Conservation (phyloP, 2,329 filamentous ascomycete species). For the Colletotrichum australisinense region DNA sequence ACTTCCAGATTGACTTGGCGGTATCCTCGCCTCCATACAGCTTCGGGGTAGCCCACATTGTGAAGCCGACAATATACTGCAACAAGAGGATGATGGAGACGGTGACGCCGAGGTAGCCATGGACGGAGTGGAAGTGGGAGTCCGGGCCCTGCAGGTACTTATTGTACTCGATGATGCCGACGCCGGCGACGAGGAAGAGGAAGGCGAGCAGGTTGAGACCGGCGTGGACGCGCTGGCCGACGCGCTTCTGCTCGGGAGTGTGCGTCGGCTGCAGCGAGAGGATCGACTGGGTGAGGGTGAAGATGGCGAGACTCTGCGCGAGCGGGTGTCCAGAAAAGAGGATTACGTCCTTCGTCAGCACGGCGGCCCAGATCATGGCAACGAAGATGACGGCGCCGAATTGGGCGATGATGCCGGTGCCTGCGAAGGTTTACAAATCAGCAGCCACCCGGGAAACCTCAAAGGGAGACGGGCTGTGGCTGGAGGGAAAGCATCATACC, state of each 20-base stretch:
- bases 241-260: conserved; percentile 77
- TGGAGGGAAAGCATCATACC: conserved; percentile 68
- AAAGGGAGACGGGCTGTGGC: conserved; percentile 48
- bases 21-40: conserved; percentile 83
- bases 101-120: conserved; percentile 84
- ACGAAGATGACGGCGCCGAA: conserved; percentile 80
- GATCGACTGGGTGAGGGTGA: conserved; percentile 82
- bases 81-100: conserved; percentile 77
- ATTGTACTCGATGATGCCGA: conserved; percentile 83
- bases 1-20: conserved; percentile 90
- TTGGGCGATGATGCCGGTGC: conserved; percentile 85
- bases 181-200: conserved; percentile 70
- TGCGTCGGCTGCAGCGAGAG: conserved; percentile 90
- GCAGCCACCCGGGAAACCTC: neutral
- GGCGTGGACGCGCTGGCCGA: conserved; percentile 73
- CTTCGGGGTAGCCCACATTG: conserved; percentile 80
- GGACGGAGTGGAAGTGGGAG: conserved; percentile 81
- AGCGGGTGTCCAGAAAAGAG: conserved; percentile 93
- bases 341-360: conserved; percentile 77
- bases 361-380: conserved; percentile 80
- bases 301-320: conserved; percentile 72
- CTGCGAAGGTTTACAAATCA: conserved; percentile 56
- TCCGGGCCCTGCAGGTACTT: conserved; percentile 74
- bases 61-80: conserved; percentile 84
- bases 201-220: conserved; percentile 75